Base-by-base conservation (phyloP, 805 yeast species). In the Candida suzukii region DNA sequence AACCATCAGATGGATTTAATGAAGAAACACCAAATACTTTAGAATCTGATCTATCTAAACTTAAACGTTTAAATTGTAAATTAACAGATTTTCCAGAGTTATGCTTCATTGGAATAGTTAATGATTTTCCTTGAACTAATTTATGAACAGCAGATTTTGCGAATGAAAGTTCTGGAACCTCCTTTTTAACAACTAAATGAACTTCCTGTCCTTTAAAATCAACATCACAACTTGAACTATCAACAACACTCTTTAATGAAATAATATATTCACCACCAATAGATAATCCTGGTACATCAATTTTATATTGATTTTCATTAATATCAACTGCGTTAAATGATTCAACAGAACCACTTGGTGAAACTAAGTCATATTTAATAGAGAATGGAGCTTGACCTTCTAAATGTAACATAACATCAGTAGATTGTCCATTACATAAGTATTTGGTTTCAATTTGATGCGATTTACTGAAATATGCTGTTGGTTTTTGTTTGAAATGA, bases 371-470 rank as follows among this genome's bases (percentile, higher is more conserved):
- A 60, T 88, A 90, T 19, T 67, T 69, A 41, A 93, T 67, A 2
- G 73, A 65, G 50, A 83, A 87, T 4, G 98, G 98, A 0, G 83
- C 75, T 48, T 80, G 79, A 13, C 99, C 99, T 38, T 74, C 78
- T 19, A 93, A 71, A 10, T 58, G 56, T 4, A 91, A 69, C 0
- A 82, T 80, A 4, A 84, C 61, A 2, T 67, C 53, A 2, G 65
- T 67, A 7, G 45, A 44, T 3, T 48, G 54, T 6, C 62, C 64
- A 44, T 61, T 52, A 44, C 69, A 64, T 16, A 60, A 48, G 37
- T 45, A 39, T 5, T 51, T 8, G 18, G 44, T 56, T 30, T 49
- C 45, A 6, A 48, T 45, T 5, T 46, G 51, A 18, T 48, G 36
- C 2, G 37, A 32, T 22, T 57, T 48, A n/a, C 48, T 43, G 21